Base-by-base conservation (phyloP, 2,329 filamentous ascomycete species). In the Mariannaea sp. region DNA sequence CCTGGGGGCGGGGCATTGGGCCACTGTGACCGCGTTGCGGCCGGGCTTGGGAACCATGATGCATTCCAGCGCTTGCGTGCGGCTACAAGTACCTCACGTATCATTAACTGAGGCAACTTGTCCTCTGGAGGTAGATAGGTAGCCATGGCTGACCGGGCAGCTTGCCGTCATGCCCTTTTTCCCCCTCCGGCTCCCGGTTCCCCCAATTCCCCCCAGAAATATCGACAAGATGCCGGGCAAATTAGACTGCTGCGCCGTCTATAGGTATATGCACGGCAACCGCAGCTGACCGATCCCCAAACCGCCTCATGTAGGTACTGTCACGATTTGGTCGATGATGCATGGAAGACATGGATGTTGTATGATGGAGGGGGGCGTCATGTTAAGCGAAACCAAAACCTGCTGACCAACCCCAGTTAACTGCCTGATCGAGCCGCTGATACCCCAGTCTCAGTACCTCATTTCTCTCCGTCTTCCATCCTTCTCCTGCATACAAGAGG, bases 1-100 rank as follows among this genome's bases (percentile, higher is more conserved):
- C 51, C 51, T 45, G 51, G 51, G 50, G 51, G 51, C 45, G 51
- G 51, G 51, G 45, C 51, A 45, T 45, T 19, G 45, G 35, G 33
- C 46, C 22, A 26, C 27, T 36, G 33, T 22, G 20, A 22, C 17
- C 16, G 4, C 14, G 22, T 38, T 32, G 36, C 36, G 36, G 12
- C 19, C 36, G 19, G 13, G 19, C 22, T 20, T 19, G 36, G 12
- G 36, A 22, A 24, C 19, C 17, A 32, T 29, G 43, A 41, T 27
- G 19, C 46, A 49, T 39, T 24, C 36, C 36, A 22, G 36, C 33
- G 46, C 46, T 27, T 39, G 29, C 19, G 40, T 48, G 35, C 8
- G 24, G 22, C 13, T 19, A 27, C n/a, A n/a, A n/a, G n/a, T n/a
- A n/a, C n/a, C n/a, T n/a, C n/a, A n/a, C n/a, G n/a, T n/a, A n/a